A percentile compares a stretch with the other conserved stretches of the same genome.
phyloP scores from a whole-genome alignment of 192 early-diverging fungal species.

The Ambispora gerdemannii region DNA sequence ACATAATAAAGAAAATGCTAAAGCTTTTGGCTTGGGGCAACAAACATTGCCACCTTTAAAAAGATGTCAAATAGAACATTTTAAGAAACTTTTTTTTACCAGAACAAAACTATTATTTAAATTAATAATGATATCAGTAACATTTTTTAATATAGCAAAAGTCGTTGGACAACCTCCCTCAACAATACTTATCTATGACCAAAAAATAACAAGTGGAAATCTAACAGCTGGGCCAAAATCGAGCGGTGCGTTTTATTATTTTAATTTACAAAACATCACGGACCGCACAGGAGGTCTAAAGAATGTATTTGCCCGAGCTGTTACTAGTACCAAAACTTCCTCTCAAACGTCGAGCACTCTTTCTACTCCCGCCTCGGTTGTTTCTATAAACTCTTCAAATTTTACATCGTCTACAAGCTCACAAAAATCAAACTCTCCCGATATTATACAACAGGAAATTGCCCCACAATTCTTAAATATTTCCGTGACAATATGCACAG shows the following conservation, averaged over 20 bases:
- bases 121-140: too few relatives aligned
- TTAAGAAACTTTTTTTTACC: too few relatives aligned
- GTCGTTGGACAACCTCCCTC: background rate
- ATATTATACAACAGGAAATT: background rate
- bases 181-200: background rate
- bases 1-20: too few relatives aligned
- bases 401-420: background rate
- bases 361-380: background rate
- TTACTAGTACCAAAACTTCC: background rate
- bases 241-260: background rate
- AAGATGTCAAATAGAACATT: too few relatives aligned
- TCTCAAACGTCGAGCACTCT: background rate
- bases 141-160: too few relatives aligned
- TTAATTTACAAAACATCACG: background rate
- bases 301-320: conserved; percentile 1
- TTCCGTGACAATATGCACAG: background rate
- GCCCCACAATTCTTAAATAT: background rate
- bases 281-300: background rate
- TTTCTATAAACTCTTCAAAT: background rate
- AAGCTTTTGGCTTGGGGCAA: too few relatives aligned
- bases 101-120: too few relatives aligned
- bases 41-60: too few relatives aligned
- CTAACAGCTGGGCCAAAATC: background rate
- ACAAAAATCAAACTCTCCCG: background rate
- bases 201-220: background rate